Base-by-base conservation (phyloP, 352 stramenopile species). In the Pythium brachiatum region DNA sequence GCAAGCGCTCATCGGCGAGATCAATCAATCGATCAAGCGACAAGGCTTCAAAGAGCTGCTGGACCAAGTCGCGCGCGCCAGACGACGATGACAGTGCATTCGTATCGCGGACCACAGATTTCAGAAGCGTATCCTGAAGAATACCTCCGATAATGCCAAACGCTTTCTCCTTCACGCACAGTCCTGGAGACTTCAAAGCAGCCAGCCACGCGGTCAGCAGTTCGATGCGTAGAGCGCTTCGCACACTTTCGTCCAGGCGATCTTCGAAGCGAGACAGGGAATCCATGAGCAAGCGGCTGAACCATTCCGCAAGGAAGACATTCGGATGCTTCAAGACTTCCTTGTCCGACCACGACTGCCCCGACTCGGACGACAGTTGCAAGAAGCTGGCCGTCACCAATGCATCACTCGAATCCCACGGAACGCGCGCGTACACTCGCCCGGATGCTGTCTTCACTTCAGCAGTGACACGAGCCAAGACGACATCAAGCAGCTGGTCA, bases 131-230 rank as follows among this genome's bases (percentile, higher is more conserved):
- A 57, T 94, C 78, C 54, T 90, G 86, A 26, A 95, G 65, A 16
- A 94, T 82, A 7, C 82, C 81, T 13, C 78, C 75, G 34, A 95
- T 68, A 11, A 97, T 89, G 0, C 72, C 81, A 48, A 83, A 83
- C n/a, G 82, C 83, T 31, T 87, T 86, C 60, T 96, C 86, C 51
- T 97, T 97, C 18, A 97, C 82, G 32, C 81, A 89, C 27, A 97
- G 63, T 29, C 87, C 91, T 12, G 89, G 87, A 2, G 87, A 96
- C 50, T 90, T 93, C 38, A 97, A 69, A 18, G 84, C 80, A n/a
- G 75, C 74, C 21, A 85, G 72, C 89, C 89, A 97, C n/a, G 85
- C 83, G 60, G 83, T 72, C 8, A 96, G 60, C 32, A 96, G 60
- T 44, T 84, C 68, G 57, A 90, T 75, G 20, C 81, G 81, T 31